phyloP scores from a whole-genome alignment of 2,329 filamentous ascomycete genomes.

The Microdochium nivale region DNA sequence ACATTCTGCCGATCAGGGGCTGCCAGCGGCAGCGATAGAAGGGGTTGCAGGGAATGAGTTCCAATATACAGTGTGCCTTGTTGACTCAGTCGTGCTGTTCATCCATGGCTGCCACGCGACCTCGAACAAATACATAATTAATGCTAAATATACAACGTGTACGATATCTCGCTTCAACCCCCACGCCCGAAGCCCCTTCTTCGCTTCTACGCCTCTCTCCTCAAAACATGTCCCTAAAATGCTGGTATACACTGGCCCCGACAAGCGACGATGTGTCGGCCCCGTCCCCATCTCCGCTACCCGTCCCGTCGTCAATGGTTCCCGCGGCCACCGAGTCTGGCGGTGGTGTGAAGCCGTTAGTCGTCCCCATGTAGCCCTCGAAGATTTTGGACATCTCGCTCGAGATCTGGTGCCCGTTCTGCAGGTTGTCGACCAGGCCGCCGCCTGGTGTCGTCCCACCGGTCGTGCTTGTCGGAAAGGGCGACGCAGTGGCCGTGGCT shows the following conservation, averaged over 20 bases:
- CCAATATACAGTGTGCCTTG: too few species aligned
- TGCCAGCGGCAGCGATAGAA: too few species aligned
- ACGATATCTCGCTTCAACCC: too few species aligned
- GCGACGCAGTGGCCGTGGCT: not conserved
- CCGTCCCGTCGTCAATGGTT: constrained; percentile 1
- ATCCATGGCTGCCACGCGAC: too few species aligned
- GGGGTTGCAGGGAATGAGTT: too few species aligned
- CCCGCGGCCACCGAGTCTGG: not conserved
- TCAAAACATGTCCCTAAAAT: constrained; percentile 19
- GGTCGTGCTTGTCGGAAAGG: constrained; percentile 5
- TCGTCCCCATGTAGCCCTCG: constrained; percentile 26
- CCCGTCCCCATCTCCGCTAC: constrained; percentile 1
- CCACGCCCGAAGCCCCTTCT: too few species aligned
- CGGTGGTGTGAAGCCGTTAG: constrained; percentile 2
- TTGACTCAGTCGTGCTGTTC: too few species aligned
- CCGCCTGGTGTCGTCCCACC: constrained; percentile 5
- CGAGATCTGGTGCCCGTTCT: constrained; percentile 41
- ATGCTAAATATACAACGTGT: too few species aligned
- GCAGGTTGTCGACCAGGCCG: constrained; percentile 5
- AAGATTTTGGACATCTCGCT: constrained; percentile 44
- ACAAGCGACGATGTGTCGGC: constrained; percentile 4
- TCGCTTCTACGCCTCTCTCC: not conserved
- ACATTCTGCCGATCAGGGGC: too few species aligned
- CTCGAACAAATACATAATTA: too few species aligned
- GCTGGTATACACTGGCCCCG: constrained; percentile 13